Evolutionary conservation across 495 filamentous ascomycete species (phyloP), one percentile per base, ranked within the genome.

Genomic region (Cudoniella acicularis): DNA sequence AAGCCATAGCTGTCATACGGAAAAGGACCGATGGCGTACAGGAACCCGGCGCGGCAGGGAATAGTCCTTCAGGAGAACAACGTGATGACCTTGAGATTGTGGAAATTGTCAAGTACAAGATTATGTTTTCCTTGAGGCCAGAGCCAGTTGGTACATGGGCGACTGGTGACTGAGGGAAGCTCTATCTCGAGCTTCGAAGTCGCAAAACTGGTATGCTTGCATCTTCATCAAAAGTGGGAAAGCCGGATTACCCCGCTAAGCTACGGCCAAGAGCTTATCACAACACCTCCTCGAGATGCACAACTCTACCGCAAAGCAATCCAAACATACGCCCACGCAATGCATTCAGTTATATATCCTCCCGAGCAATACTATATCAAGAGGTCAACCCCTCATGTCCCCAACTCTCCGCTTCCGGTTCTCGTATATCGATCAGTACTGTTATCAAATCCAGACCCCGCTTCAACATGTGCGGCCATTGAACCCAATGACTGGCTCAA

Each of bases 81-180:
- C 41, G 43, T 13, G 75, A 75, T 52, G 74, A 77, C 22, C 55
- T 82, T 26, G 75, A 80, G 65, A 83, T 98, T 63, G 83, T 90
- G 58, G 92, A 98, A 70, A 83, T 98, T 60, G 81, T 98, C 49
- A 87, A 84, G 71, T 93, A 84, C 66, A 98, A 97, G 76, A 70
- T 98, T 54, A 72, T 97, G 16, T 98, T 98, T 74, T 87, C 87
- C 57, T 78, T 75, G 66, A 78, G 94, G 51, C 94, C 94, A 30
- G 94, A 98, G 73, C 94, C 94, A 56, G 95, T 97, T 41, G 72
- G 71, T 10, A 57, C 62, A 24, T 54, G 17, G 49, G 42, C 46
- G 30, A 56, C 46, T 56, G 47, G 17, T 6, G 47, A 30, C 3
- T 51, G 49, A 58, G 17, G 47, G 18, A 36, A 27, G 21, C 24